Evolutionary conservation across 768 basidiomycete genomes (phyloP).

Genomic region (Boletus fagicola): DNA sequence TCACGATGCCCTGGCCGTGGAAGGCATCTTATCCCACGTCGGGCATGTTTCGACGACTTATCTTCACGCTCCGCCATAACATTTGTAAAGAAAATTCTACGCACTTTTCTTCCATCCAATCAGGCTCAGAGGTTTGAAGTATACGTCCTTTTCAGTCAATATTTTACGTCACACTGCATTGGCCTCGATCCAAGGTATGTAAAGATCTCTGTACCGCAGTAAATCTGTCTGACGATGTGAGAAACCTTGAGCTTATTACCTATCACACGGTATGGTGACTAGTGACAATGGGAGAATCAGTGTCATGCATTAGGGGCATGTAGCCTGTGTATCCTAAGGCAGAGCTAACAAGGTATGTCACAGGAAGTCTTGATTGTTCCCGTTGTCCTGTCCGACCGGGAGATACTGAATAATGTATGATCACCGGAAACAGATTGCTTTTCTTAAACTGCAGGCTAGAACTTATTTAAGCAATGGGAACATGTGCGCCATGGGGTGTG

Average conservation of each 20-base stretch:
- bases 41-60: background rate
- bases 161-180: background rate
- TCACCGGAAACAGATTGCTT: no score
- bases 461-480: background rate
- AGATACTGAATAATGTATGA: no score
- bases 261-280: background rate
- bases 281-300: background rate
- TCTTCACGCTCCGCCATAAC: background rate
- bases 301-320: background rate
- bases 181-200: background rate
- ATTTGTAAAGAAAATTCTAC: background rate
- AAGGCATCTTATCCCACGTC: background rate
- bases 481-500: background rate
- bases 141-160: background rate
- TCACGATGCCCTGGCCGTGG: background rate
- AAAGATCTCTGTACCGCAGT: background rate
- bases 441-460: background rate
- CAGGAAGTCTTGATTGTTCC: background rate
- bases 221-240: background rate
- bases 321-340: background rate
- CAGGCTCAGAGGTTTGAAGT: background rate
- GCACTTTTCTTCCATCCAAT: background rate
- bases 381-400: background rate
- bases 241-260: background rate
- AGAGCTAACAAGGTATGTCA: background rate